phyloP scores from a whole-genome alignment of 176 grass and related monocot species.

The Triticum urartu region DNA sequence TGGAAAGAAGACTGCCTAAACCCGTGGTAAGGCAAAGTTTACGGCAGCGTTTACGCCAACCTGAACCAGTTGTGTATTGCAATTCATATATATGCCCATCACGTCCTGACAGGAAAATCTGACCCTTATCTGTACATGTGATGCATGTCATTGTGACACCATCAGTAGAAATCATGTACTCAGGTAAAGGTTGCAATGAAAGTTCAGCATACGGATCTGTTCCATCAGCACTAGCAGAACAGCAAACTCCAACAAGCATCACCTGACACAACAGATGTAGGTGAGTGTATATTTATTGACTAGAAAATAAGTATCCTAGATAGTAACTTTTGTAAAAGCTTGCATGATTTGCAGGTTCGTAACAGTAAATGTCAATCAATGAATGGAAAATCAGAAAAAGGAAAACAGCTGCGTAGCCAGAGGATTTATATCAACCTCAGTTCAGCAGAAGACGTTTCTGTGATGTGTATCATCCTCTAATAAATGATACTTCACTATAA shows the following conservation, averaged over 20 bases:
- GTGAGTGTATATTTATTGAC: slow-evolving; percentile 19
- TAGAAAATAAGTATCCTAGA: neutral
- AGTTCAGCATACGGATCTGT: slow-evolving; percentile 81
- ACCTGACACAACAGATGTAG: slow-evolving; percentile 52
- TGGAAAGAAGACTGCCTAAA: slow-evolving; percentile 80
- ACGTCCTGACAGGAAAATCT: slow-evolving; percentile 82
- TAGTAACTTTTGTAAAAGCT: neutral
- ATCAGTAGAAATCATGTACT: slow-evolving; percentile 83
- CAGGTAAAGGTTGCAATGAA: slow-evolving; percentile 88
- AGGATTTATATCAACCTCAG: slow-evolving; percentile 10
- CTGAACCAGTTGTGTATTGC: slow-evolving; percentile 85
- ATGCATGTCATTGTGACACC: slow-evolving; percentile 93
- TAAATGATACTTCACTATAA: slow-evolving; percentile 8
- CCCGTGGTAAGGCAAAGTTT: slow-evolving; percentile 83
- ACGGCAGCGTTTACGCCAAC: slow-evolving; percentile 89
- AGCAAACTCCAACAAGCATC: slow-evolving; percentile 90
- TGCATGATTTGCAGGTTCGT: slow-evolving; percentile 6
- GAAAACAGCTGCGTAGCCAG: neutral
- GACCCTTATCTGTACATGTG: slow-evolving; percentile 80
- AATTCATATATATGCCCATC: slow-evolving; percentile 97
- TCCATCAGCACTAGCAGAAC: slow-evolving; percentile 75
- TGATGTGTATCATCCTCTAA: slow-evolving; percentile 4
- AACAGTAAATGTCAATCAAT: neutral
- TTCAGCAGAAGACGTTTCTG: neutral
- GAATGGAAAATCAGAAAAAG: slow-evolving; percentile 6